Percentiles rank a stretch among this genome's conserved stretches.
Conservation (phyloP, 2,329 filamentous ascomycete species). For the Aspergillus sp. region DNA sequence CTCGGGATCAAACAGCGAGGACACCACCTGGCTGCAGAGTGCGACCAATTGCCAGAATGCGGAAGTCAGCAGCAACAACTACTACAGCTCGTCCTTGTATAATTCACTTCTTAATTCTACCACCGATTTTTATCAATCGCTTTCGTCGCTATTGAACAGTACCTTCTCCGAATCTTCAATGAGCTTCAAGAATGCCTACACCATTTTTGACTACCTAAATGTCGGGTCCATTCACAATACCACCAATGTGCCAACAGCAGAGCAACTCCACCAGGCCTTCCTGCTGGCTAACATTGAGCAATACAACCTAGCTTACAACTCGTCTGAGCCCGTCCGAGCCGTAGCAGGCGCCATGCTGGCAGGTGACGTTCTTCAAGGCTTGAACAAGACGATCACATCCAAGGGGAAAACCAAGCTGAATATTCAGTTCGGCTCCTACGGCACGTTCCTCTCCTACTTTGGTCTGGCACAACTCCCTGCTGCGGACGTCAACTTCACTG, state of each 20-base stretch:
- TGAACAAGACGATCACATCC: conserved; percentile 45
- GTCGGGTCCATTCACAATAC: conserved; percentile 65
- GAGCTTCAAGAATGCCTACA: conserved; percentile 65
- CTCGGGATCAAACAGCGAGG: conserved; percentile 61
- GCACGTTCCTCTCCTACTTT: conserved; percentile 63
- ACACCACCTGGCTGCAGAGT: conserved; percentile 61
- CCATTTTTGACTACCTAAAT: conserved; percentile 66
- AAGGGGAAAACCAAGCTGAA: conserved; percentile 44
- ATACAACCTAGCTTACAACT: conserved; percentile 80
- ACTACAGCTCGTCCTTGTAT: conserved; percentile 57
- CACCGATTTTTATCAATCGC: conserved; percentile 54
- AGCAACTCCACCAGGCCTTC: conserved; percentile 64
- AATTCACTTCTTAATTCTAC: conserved; percentile 51
- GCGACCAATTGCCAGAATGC: conserved; percentile 59
- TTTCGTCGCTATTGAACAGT: conserved; percentile 55
- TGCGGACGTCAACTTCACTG: conserved; percentile 66
- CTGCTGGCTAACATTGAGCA: conserved; percentile 79
- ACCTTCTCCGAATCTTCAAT: conserved; percentile 53
- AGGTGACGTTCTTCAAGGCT: conserved; percentile 58
- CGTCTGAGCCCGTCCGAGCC: conserved; percentile 49
- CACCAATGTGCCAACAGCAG: conserved; percentile 59
- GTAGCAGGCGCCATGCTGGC: conserved; percentile 65
- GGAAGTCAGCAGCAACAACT: conserved; percentile 60
- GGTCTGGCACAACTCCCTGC: conserved; percentile 56
- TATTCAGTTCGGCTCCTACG: conserved; percentile 65